Base-by-base conservation (phyloP, 768 basidiomycete species). In the Pulveroboletus sp. region DNA sequence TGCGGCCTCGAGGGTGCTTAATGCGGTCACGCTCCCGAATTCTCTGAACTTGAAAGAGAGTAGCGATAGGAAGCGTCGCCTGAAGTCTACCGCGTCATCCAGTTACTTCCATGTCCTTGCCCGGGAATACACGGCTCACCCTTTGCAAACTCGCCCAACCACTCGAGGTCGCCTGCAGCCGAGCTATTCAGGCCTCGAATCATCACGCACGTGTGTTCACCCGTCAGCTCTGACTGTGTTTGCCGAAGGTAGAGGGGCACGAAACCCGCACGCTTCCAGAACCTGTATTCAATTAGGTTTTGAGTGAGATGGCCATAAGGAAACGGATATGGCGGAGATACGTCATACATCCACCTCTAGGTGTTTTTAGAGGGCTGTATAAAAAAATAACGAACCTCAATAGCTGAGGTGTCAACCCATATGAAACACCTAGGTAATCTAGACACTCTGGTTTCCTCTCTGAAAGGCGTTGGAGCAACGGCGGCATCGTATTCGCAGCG, bases 161-260 rank as follows among this genome's bases (percentile, higher is more conserved):
- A 98, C 43, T 82, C 82, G 35, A 89, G 67, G 51, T 86, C 85
- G 28, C 70, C 65, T 37, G 77, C 81, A 14, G 68, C 68, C 33
- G 77, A 84, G 64, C 77, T 87, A 64, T 82, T 86, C 66, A 98
- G 70, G 0, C 89, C 86, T 30, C 90, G 79, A 1, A 95, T 80
- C 96, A 99, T 98, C 32, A 97, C 86, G 62, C 93, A 94, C 0
- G 91, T 89, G 63, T 96, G 88, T 69, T 99, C 96, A 35, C 96
- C 96, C 0, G 96, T 99, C 44, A 98, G 76, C 59, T 96, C 93
- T 65, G 92, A 96, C 51, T 85, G 76, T 6, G 93, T 95, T 69
- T 98, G 96, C 28, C 95, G 83, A 28, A 98, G 69, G 62, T 98
- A 98, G 12, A 98, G 74, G 0, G 96, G 96, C 0, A 90, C 79